Conservation (phyloP, 331 rosid genomes). For the Malus hybrid region DNA sequence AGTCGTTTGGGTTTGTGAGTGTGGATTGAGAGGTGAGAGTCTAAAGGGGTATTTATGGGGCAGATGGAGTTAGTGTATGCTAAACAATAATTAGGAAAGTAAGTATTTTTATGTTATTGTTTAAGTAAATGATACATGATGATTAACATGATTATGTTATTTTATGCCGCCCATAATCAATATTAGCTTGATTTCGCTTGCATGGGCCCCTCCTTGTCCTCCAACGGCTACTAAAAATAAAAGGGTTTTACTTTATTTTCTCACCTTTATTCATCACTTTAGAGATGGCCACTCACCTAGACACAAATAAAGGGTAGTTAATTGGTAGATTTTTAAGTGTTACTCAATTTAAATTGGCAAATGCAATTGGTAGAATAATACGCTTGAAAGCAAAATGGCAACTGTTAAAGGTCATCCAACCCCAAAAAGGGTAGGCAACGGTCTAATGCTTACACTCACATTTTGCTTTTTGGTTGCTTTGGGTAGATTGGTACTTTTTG, state of each 20-base stretch:
- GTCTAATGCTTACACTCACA: not conserved
- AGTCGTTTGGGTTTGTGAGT: not conserved
- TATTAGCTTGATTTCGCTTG: conserved; percentile 44
- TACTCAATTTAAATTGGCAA: not conserved
- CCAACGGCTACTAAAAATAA: conserved; percentile 30
- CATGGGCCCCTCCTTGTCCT: conserved; percentile 44
- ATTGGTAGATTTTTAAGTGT: not conserved
- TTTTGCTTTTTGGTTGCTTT: not conserved
- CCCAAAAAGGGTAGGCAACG: not conserved
- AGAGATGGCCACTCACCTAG: not conserved
- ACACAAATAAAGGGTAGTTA: not conserved
- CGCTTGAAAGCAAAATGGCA: not conserved
- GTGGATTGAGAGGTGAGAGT: not conserved
- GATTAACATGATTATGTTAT: not conserved
- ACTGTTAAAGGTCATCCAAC: not conserved
- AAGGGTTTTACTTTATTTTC: not conserved
- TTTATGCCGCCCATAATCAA: conserved; percentile 50
- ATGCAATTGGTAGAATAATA: not conserved
- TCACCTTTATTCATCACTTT: not conserved
- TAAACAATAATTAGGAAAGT: conserved; percentile 15
- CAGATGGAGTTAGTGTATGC: not conserved
- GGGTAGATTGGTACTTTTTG: not conserved
- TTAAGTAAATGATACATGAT: conserved; percentile 4
- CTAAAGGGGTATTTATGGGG: conserved; percentile 49
- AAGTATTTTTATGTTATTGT: not conserved